phyloP scores from a whole-genome alignment of 1,139 yeast genomes.

The Yamadazyma epiphylla region DNA sequence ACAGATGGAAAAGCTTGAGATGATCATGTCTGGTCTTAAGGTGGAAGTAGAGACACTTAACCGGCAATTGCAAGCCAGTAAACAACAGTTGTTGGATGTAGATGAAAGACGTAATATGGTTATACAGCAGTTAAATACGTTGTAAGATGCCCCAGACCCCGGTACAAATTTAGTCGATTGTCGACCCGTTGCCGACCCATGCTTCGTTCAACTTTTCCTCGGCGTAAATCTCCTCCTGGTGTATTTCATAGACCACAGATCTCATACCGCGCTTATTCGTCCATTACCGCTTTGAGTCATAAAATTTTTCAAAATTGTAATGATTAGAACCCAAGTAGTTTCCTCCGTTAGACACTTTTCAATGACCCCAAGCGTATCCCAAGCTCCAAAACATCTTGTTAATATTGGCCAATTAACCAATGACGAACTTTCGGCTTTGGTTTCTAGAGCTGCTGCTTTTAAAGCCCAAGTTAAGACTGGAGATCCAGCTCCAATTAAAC shows the following conservation, averaged over 20 bases:
- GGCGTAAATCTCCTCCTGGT: background rate
- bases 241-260: constrained; percentile 7
- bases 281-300: constrained; percentile 17
- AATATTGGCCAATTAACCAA: constrained; percentile 74
- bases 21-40: constrained; percentile 2
- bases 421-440: constrained; percentile 64
- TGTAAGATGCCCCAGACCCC: no score
- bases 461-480: constrained; percentile 56
- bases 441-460: constrained; percentile 61
- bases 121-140: no score
- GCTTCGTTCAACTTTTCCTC: no score
- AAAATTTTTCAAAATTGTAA: constrained; percentile 3
- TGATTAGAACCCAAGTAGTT: constrained; percentile 1
- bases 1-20: constrained; percentile 11
- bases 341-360: constrained; percentile 6
- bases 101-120: constrained; percentile 3
- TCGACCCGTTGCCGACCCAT: no score
- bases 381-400: constrained; percentile 59
- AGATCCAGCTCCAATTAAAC: constrained; percentile 38
- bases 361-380: constrained; percentile 4
- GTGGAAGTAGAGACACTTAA: constrained; percentile 4
- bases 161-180: no score
- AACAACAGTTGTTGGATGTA: constrained; percentile 5
- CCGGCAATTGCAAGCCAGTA: constrained; percentile 7
- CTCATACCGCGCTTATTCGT: constrained; percentile 19